Percentiles rank a stretch among this genome's conserved stretches.
Evolutionary conservation across 345 rosid species (phyloP).

Genomic region (Hypericum androsaemum): DNA sequence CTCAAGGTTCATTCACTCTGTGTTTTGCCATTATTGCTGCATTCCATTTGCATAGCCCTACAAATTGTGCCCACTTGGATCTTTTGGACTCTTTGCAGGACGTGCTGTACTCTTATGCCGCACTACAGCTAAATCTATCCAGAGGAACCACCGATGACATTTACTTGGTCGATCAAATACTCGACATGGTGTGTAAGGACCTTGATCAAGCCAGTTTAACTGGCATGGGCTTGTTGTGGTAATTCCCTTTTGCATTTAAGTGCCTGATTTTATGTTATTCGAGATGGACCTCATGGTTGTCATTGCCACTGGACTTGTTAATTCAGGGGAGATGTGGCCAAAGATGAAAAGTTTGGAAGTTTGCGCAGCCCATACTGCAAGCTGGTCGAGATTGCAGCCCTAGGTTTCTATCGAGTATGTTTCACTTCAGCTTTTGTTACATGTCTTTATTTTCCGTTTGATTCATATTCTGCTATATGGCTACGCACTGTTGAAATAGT

Average conservation of each 20-base stretch:
- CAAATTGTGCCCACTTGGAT: background rate
- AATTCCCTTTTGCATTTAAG: conserved; percentile 17
- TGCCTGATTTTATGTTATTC: conserved; percentile 1
- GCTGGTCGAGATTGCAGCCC: conserved; percentile 75
- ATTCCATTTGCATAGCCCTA: background rate
- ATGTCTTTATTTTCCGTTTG: conserved; percentile 6
- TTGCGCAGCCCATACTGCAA: conserved; percentile 51
- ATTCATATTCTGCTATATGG: conserved; percentile 4
- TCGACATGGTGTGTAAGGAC: conserved; percentile 70
- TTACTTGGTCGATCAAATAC: conserved; percentile 61
- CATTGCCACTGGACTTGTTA: conserved; percentile 12
- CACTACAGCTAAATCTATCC: conserved; percentile 59
- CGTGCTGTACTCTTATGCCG: conserved; percentile 57
- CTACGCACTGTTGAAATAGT: too few species aligned
- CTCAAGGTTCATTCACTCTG: conserved; percentile 47
- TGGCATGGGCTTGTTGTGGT: conserved; percentile 41
- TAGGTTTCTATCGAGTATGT: conserved; percentile 59
- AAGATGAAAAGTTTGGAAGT: conserved; percentile 64
- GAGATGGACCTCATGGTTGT: conserved; percentile 7
- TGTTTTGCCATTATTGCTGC: conserved; percentile 1
- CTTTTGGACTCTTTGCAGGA: conserved; percentile 38
- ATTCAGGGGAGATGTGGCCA: conserved; percentile 60
- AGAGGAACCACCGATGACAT: conserved; percentile 47
- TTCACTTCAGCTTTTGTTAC: background rate
- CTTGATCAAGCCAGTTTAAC: conserved; percentile 62